phyloP scores from a whole-genome alignment of 2,329 filamentous ascomycete species.

The Exophiala bonariae region DNA sequence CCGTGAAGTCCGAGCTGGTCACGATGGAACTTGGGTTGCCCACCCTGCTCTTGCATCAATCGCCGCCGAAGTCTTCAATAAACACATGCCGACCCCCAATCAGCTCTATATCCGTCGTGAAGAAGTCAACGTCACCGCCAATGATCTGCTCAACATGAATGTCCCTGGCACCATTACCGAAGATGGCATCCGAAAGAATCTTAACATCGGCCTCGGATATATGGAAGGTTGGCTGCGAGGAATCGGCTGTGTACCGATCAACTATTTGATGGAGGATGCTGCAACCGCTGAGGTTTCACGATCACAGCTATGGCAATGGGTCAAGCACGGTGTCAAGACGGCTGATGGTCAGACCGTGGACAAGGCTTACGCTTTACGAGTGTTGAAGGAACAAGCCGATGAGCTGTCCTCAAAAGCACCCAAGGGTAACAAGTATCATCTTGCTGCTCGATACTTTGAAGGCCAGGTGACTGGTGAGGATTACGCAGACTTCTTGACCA shows the following conservation, averaged over 20 bases:
- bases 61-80: conserved; percentile 91
- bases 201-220: conserved; percentile 93
- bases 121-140: conserved; percentile 80
- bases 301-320: conserved; percentile 96
- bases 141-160: conserved; percentile 97
- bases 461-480: conserved; percentile 94
- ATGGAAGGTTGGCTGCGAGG: conserved; percentile 99
- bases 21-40: conserved; percentile 97
- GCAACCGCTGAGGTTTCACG: conserved; percentile 95
- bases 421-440: conserved; percentile 86
- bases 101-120: conserved; percentile 89
- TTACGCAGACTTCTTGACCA: conserved; percentile 93
- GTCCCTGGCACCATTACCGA: conserved; percentile 90
- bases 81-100: conserved; percentile 98
- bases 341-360: conserved; percentile 89
- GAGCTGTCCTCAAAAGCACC: conserved; percentile 71
- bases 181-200: conserved; percentile 93
- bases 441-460: conserved; percentile 91
- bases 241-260: conserved; percentile 94
- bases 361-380: conserved; percentile 83
- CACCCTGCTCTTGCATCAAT: conserved; percentile 89
- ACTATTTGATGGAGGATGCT: conserved; percentile 97
- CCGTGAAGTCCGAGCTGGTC: conserved; percentile 89
- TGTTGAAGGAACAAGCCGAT: conserved; percentile 83
- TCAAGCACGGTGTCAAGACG: conserved; percentile 70